Base-by-base conservation (phyloP, 768 basidiomycete genomes). In the Phallus indusiatus region DNA sequence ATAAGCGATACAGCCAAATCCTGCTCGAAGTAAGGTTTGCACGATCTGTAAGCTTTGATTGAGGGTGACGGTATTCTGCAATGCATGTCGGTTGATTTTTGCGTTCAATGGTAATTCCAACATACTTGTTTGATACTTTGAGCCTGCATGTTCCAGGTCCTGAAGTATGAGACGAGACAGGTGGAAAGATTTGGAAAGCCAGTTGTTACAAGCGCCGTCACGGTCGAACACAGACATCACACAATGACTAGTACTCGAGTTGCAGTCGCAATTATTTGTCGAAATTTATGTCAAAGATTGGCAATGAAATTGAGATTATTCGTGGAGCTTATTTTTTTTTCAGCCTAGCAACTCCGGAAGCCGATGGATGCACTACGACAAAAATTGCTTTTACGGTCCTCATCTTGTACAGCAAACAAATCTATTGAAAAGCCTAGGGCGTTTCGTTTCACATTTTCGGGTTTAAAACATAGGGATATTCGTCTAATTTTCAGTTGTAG, bases 1-100 rank as follows among this genome's bases (percentile, higher is more conserved):
- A 46, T 59, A 59, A 20, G 59, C 36, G 18, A 65, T 59, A 35
- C 54, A 61, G 5, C 64, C 64, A 53, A 65, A 59, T 12, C 57
- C 57, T 6, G 53, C 62, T 20, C 56, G 54, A 24, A 65, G 50
- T 1, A 64, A 49, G 18, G 61, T 62, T 53, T 65, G 57, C 42
- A 65, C 64, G 20, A 59, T 35, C 10, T 24, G 49, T 14, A 62
- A 49, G 55, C 64, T 64, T 35, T 56, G 55, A 47, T 28, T 59
- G 17, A 47, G 46, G 6, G 64, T 64, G 35, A 64, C 47, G n/a
- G 56, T 54, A n/a, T 56, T 42, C 63, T 63, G 47, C 17, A 28
- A 35, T 20, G n/a, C 17, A 60, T 35, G 42, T 42, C 42, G 12
- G 14, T 42, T 42, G 42, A 28, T 53, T 34, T 35, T n/a, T 51